Percentiles rank a stretch among this genome's conserved stretches.
Conservation (phyloP, 176 grass and related monocot genomes). For the Olyra latifolia region DNA sequence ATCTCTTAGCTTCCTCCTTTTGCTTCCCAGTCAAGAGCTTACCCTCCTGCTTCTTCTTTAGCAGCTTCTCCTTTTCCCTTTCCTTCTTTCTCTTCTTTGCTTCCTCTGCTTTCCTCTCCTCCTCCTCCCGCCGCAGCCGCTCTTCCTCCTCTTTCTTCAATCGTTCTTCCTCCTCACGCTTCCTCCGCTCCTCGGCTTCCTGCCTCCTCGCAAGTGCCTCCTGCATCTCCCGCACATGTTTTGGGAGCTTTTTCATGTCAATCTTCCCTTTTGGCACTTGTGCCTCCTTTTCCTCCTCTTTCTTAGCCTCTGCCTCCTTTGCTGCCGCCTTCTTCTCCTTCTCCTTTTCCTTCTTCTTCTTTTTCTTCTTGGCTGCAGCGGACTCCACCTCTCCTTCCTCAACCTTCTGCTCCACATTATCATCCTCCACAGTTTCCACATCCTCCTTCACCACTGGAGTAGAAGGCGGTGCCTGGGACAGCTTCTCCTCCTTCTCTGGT, state of each 20-base stretch:
- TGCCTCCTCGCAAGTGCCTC: constrained; percentile 73
- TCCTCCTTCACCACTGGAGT: constrained; percentile 49
- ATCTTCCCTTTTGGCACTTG: constrained; percentile 72
- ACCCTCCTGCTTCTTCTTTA: constrained; percentile 87
- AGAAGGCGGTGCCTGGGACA: not conserved
- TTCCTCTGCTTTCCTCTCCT: constrained; percentile 77
- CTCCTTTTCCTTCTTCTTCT: constrained; percentile 98
- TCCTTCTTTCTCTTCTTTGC: constrained; percentile 87
- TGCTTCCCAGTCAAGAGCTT: constrained; percentile 88
- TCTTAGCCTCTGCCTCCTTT: constrained; percentile 45
- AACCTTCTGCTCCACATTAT: constrained; percentile 57
- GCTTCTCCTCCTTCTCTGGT: not conserved
- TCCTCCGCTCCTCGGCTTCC: constrained; percentile 74
- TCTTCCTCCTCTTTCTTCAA: constrained; percentile 86
- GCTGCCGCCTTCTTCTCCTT: constrained; percentile 89
- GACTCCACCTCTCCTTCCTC: constrained; percentile 74
- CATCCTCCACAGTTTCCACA: constrained; percentile 37
- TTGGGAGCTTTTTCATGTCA: constrained; percentile 81
- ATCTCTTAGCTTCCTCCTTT: constrained; percentile 86
- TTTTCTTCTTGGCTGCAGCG: constrained; percentile 86
- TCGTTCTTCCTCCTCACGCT: constrained; percentile 78
- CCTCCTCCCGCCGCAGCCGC: constrained; percentile 52
- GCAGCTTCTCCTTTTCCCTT: constrained; percentile 83
- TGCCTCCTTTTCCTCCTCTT: constrained; percentile 56
- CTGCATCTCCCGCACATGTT: constrained; percentile 82